Percentiles rank a stretch among this genome's conserved stretches.
Conservation (phyloP, 2,329 filamentous ascomycete species). For the Basipetospora chlamydospora region DNA sequence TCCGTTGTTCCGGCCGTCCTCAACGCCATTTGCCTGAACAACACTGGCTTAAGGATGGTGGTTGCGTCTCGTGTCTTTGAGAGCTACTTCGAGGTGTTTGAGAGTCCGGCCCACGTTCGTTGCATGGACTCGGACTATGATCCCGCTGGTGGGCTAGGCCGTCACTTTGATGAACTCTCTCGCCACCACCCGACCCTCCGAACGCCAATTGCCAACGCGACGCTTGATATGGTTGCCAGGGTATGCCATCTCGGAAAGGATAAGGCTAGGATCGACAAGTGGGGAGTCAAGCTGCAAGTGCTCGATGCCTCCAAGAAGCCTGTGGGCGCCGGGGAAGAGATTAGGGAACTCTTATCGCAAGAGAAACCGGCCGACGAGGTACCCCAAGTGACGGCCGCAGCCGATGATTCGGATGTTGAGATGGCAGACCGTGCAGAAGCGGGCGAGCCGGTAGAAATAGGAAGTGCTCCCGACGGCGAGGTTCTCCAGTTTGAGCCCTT, state of each 20-base stretch:
- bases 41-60: conserved; percentile 75
- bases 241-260: conserved; percentile 60
- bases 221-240: conserved; percentile 76
- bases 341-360: conserved; percentile 14
- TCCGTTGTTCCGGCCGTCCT: conserved; percentile 74
- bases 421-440: conserved; percentile 39
- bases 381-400: neutral
- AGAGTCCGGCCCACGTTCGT: conserved; percentile 78
- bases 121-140: conserved; percentile 61
- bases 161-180: conserved; percentile 83
- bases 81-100: conserved; percentile 90
- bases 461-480: conserved; percentile 8
- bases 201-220: conserved; percentile 64
- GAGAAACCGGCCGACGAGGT: conserved; percentile 9
- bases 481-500: conserved; percentile 4
- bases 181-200: conserved; percentile 83
- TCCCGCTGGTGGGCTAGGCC: conserved; percentile 60
- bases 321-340: conserved; percentile 29
- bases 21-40: conserved; percentile 86
- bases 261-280: conserved; percentile 53
- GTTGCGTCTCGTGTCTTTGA: conserved; percentile 69
- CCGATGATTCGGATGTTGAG: conserved; percentile 35
- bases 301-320: conserved; percentile 42
- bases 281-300: conserved; percentile 67
- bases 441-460: neutral